Conservation (phyloP, 306 rosid species). For the Pyrus betulifolia region DNA sequence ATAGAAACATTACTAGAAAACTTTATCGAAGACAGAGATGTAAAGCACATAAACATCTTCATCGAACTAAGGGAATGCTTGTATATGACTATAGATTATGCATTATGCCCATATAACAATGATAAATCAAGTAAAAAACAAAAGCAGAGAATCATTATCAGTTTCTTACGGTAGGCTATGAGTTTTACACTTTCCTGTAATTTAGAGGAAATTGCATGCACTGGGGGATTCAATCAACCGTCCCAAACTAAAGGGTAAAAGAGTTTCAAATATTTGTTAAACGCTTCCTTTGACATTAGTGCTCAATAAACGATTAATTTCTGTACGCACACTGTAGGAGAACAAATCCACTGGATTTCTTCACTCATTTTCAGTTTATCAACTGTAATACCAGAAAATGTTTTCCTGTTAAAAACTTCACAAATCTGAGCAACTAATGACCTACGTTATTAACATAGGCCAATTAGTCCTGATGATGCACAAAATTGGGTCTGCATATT, state of each 20-base stretch:
- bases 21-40: background rate
- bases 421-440: background rate
- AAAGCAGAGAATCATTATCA: background rate
- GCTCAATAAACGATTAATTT: background rate
- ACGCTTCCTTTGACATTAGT: background rate
- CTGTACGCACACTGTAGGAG: background rate
- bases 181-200: no score
- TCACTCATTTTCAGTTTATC: background rate
- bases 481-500: background rate
- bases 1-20: background rate
- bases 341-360: background rate
- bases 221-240: background rate
- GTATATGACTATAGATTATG: background rate
- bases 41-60: background rate
- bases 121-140: background rate
- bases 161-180: background rate
- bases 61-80: background rate
- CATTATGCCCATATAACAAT: background rate
- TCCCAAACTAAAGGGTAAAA: background rate
- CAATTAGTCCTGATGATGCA: background rate
- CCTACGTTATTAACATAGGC: background rate
- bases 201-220: background rate
- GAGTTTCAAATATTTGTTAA: background rate
- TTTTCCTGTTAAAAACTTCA: background rate
- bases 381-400: background rate